Base-by-base conservation (phyloP, 176 grass and related monocot genomes). In the Tillandsia leiboldiana region DNA sequence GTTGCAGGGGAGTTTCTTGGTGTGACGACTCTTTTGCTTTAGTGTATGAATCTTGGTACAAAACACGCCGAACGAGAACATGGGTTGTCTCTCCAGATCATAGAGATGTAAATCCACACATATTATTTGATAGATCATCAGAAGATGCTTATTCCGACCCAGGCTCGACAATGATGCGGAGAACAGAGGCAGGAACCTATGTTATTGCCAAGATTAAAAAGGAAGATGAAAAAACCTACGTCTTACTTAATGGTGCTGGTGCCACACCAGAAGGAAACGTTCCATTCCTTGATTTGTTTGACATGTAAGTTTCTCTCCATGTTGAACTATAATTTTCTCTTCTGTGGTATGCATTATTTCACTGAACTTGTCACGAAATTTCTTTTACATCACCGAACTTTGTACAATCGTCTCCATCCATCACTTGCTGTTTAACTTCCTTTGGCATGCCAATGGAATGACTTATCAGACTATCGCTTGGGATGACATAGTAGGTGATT, bases 111-210 rank as follows among this genome's bases (percentile, higher is more conserved):
- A 87, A 49, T 63, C 87, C 95, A 77, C 63, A 70, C 20, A 80
- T 99, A 80, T 83, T 99, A 70, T 99, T 99, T 69, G 90, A 99
- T 73, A 87, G 95, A 70, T 99, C 90, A 50, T 99, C 90, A 56
- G 95, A 99, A 87, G 95, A 99, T 80, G 95, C 83, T 49, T 99
- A 99, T 78, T 94, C 95, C 23, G 90, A 99, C 86, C 95, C 95
- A 70, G 95, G 95, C 13, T 99, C 90, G 28, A 90, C 95, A 84
- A 94, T 99, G 95, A 69, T 94, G 80, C 77, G 84, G 53, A 93
- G 95, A 88, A 99, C 90, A 76, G 69, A 72, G 12, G 79, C 86
- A 69, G 90, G 87, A 69, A 94, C 90, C 13, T 99, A 94, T 87
- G 87, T 99, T 70, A 94, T 99, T 73, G 95, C 90, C 50, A 93